Percentiles rank a stretch among this genome's conserved stretches.
Evolutionary conservation across 306 rosid species (phyloP).

Genomic region (Quillaja saponaria): DNA sequence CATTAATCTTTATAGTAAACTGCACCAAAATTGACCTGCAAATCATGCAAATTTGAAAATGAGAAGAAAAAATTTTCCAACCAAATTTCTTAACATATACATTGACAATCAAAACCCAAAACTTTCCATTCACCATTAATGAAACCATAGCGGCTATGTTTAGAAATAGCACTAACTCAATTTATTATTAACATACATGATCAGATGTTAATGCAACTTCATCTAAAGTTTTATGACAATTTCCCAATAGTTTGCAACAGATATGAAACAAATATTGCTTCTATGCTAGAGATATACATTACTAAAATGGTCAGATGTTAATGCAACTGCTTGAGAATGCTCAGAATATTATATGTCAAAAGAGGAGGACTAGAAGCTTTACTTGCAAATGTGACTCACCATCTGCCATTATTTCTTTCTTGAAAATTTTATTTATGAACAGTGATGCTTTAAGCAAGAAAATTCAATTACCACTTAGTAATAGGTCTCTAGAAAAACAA

Average conservation of each 20-base stretch:
- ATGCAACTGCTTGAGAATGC: conserved; percentile 12
- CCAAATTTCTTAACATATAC: too few relatives aligned
- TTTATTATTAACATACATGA: too few relatives aligned
- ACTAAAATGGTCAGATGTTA: too few relatives aligned
- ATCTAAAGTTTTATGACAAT: neutral
- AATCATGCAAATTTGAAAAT: neutral
- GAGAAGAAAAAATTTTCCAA: neutral
- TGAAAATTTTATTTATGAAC: conserved; percentile 12
- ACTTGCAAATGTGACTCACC: too few relatives aligned
- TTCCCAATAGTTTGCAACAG: neutral
- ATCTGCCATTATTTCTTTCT: neutral
- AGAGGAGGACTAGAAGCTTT: too few relatives aligned
- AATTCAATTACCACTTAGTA: neutral
- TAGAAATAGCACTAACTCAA: conserved; percentile 2
- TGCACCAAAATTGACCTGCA: conserved; percentile 3
- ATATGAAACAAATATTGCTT: too few relatives aligned
- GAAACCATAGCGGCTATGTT: conserved; percentile 14
- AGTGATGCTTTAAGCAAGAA: neutral
- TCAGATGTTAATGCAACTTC: too few relatives aligned
- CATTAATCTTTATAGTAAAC: neutral
- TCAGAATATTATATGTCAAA: neutral
- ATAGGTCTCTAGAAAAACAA: conserved; percentile 2
- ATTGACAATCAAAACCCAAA: conserved; percentile 2
- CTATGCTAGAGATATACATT: too few relatives aligned
- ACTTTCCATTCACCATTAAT: conserved; percentile 1